A percentile compares a stretch with the other conserved stretches of the same genome.
phyloP scores from a whole-genome alignment of 371 early-diverging fungal genomes.

The Batkoa obscura region DNA sequence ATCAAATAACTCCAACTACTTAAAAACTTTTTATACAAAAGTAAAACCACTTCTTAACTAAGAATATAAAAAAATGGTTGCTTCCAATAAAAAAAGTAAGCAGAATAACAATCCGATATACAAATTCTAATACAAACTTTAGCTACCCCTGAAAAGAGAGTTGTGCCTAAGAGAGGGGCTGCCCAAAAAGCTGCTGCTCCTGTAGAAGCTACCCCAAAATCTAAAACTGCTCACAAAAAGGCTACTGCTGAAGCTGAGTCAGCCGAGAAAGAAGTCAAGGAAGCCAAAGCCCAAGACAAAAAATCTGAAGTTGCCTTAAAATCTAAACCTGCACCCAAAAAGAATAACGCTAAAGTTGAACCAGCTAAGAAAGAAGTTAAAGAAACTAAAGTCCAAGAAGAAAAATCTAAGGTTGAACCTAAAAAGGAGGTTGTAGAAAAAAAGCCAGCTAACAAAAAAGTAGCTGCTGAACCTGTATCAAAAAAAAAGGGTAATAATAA shows the following conservation, averaged over 20 bases:
- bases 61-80: too few relatives aligned
- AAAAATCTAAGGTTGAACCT: not conserved
- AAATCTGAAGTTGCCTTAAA: not conserved
- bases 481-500: not conserved
- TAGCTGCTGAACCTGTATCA: not conserved
- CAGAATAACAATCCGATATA: too few relatives aligned
- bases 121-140: too few relatives aligned
- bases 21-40: too few relatives aligned
- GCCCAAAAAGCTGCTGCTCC: too few relatives aligned
- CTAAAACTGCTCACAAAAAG: slow-evolving; percentile 3
- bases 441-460: not conserved
- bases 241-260: not conserved
- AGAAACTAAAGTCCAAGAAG: not conserved
- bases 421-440: not conserved
- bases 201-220: not conserved
- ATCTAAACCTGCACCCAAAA: not conserved
- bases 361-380: not conserved
- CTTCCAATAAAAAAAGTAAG: too few relatives aligned
- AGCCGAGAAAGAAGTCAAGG: not conserved
- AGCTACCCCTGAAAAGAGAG: too few relatives aligned
- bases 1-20: too few relatives aligned
- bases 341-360: not conserved
- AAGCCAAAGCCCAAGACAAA: not conserved
- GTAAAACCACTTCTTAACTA: too few relatives aligned
- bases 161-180: too few relatives aligned